Base-by-base conservation (phyloP, 2,329 filamentous ascomycete genomes). In the Aureobasidium mangrovei region DNA sequence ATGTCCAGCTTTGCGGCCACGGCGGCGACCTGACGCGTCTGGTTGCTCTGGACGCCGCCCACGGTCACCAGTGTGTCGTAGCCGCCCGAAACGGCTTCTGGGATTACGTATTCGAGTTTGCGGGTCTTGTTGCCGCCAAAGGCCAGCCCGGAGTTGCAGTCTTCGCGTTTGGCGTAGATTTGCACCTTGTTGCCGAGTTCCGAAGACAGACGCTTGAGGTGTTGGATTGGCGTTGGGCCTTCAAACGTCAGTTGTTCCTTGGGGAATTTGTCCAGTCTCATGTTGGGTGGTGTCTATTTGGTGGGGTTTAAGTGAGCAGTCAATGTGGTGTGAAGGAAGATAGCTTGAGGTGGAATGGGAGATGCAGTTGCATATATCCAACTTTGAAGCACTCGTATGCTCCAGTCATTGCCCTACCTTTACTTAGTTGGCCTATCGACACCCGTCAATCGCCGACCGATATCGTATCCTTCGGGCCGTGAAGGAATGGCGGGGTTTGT, bases 151-250 rank as follows among this genome's bases (percentile, higher is more conserved):
- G 65, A 65, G 39, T 60, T 62, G 46, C 82, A 81, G 69, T 88
- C 85, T 60, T 88, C 84, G 48, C 84, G 78, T 69, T 88, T 88
- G 52, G 84, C 84, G 64, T 81, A 88, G 59, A 88, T 77, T 24
- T 76, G 73, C 39, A 85, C 79, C 60, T 76, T 77, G 31, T 77
- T 76, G 46, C 79, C 77, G 4, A 86, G 75, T 27, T 79, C 80
- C 52, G 74, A 66, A 32, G 81, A 82, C 63, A 86, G 85, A 58
- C 82, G 77, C 53, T 82, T 80, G 35, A 88, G 77, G 49, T 74
- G 68, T 64, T 88, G 82, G 62, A 88, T 84, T 31, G 83, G 84
- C 0, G 84, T 86, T 12, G 83, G 80, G 0, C 81, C 82, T 46
- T 28, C 24, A 53, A 86, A 84, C 57, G 85, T 79, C 61, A 87